A percentile compares a stretch with the other conserved stretches of the same genome.
These are phyloP conservation scores for Claviceps arundinis DNA, from an alignment of 2,329 filamentous ascomycete genomes.

Conservation along the genomic window DNA sequence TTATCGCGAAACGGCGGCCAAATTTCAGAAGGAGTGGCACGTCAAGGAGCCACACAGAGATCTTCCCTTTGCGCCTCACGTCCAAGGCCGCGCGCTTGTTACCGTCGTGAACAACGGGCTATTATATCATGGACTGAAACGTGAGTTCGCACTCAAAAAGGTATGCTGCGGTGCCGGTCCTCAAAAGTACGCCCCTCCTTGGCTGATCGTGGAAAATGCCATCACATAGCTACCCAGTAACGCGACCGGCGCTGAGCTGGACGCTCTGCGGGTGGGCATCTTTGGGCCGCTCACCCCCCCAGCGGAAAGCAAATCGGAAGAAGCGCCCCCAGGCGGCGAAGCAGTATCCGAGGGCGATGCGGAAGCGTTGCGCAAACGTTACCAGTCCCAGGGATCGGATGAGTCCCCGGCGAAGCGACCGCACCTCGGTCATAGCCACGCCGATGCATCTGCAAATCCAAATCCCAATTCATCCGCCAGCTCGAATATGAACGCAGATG, in stretches of 20 bases:
- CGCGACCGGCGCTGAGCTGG: conserved; percentile 29
- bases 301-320: conserved; percentile 27
- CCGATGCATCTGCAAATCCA: conserved; percentile 30
- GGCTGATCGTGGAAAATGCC: background rate
- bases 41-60: conserved; percentile 47
- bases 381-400: conserved; percentile 31
- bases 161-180: conserved; percentile 22
- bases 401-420: conserved; percentile 46
- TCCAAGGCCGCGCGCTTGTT: conserved; percentile 51
- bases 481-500: conserved; percentile 13
- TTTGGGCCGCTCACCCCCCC: conserved; percentile 42
- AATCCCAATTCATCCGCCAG: background rate
- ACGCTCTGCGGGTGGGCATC: conserved; percentile 36
- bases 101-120: conserved; percentile 51
- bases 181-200: background rate
- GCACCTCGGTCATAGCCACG: conserved; percentile 49
- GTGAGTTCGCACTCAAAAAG: conserved; percentile 37
- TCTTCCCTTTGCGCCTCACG: conserved; percentile 50
- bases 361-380: conserved; percentile 37
- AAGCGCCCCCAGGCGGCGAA: conserved; percentile 22
- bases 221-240: conserved; percentile 35
- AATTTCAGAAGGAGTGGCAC: conserved; percentile 57
- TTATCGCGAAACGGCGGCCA: conserved; percentile 54
- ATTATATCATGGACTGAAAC: conserved; percentile 45
- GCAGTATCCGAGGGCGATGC: conserved; percentile 23